Conservation (phyloP, 2,329 filamentous ascomycete species). For the Xylariaceae sp. region DNA sequence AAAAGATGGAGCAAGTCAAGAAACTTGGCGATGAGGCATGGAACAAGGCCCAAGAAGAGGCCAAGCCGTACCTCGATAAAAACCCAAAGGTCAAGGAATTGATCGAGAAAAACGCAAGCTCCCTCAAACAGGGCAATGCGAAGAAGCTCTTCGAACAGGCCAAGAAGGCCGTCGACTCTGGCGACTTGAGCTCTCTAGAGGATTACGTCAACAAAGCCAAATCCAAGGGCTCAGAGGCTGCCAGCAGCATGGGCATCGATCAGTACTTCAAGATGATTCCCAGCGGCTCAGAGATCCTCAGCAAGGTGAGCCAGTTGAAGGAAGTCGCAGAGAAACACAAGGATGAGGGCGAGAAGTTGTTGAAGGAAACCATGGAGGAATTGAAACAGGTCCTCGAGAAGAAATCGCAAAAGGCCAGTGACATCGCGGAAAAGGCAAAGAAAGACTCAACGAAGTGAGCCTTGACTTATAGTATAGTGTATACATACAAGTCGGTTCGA, state of each 20-base stretch:
- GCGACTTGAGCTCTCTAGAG: constrained; percentile 56
- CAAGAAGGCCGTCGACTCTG: constrained; percentile 57
- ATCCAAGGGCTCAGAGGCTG: constrained; percentile 39
- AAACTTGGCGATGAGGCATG: constrained; percentile 68
- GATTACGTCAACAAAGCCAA: constrained; percentile 62
- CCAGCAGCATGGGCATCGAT: constrained; percentile 46
- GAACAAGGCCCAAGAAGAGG: constrained; percentile 67
- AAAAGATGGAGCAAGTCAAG: constrained; percentile 64
- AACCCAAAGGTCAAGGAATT: constrained; percentile 71
- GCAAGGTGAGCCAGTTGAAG: constrained; percentile 61
- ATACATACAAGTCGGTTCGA: too few species aligned
- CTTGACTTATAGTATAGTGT: too few species aligned
- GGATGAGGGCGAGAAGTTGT: constrained; percentile 64
- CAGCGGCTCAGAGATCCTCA: constrained; percentile 58
- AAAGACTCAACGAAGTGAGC: constrained; percentile 39
- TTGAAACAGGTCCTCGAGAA: constrained; percentile 61
- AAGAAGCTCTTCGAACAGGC: constrained; percentile 60
- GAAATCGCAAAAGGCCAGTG: constrained; percentile 52
- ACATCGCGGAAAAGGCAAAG: constrained; percentile 54
- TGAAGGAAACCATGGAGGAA: constrained; percentile 66
- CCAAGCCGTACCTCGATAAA: constrained; percentile 70
- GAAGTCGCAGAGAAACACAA: constrained; percentile 64
- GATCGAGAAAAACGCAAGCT: constrained; percentile 65
- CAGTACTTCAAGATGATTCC: constrained; percentile 65
- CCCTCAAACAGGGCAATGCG: constrained; percentile 63